Evolutionary conservation across 164 flowering plant genomes (phyloP).

Genomic region (Kalanchoe fedtschenkoi): DNA sequence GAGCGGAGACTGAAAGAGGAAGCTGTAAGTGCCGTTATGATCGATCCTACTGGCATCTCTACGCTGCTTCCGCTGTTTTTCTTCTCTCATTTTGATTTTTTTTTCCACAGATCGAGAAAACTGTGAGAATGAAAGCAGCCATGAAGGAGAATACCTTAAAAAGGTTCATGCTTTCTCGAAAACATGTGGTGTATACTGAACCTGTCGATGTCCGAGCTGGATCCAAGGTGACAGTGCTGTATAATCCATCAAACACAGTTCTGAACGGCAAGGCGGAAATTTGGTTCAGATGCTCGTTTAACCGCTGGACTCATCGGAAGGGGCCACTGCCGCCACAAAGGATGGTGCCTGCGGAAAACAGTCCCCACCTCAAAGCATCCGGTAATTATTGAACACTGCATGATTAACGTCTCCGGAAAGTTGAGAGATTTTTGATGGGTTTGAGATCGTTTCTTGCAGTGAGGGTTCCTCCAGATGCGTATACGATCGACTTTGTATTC

Average conservation of each 20-base stretch:
- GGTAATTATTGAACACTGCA: conserved; percentile 28
- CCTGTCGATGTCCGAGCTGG: conserved; percentile 90
- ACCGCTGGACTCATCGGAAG: conserved; percentile 78
- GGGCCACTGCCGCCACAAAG: conserved; percentile 79
- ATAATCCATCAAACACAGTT: conserved; percentile 82
- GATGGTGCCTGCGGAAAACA: conserved; percentile 59
- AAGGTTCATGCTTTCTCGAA: conserved; percentile 71
- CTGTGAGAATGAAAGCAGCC: conserved; percentile 69
- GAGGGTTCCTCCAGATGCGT: conserved; percentile 90
- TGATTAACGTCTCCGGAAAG: no score
- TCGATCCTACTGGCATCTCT: no score
- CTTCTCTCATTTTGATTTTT: no score
- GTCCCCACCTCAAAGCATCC: conserved; percentile 55
- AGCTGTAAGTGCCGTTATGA: conserved; percentile 53
- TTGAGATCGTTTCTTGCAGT: conserved; percentile 59
- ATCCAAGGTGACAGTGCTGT: conserved; percentile 45
- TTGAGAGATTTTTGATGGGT: no score
- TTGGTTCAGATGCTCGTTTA: conserved; percentile 90
- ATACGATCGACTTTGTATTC: conserved; percentile 93
- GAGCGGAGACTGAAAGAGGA: conserved; percentile 69
- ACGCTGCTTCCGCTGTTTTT: no score
- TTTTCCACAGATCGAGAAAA: conserved; percentile 53
- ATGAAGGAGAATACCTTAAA: conserved; percentile 60
- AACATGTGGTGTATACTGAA: conserved; percentile 78
- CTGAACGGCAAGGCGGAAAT: conserved; percentile 82